These are phyloP conservation scores for Candida silvatica DNA, from an alignment of 805 yeast species.

Conservation along the genomic window DNA sequence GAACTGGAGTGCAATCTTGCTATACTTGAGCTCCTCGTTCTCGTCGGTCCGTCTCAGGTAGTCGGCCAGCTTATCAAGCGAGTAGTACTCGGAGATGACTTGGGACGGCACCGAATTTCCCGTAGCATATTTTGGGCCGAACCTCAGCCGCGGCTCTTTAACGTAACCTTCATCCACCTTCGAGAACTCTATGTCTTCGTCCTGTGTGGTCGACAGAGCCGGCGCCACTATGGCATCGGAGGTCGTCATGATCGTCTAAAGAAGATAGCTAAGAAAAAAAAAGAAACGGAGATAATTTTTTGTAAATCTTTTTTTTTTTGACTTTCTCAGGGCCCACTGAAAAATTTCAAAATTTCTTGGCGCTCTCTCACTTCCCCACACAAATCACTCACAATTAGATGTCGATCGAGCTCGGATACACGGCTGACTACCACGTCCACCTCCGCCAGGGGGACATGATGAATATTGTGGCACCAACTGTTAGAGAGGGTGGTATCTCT, in stretches of 20 bases:
- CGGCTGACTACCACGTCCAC: conserved; percentile 95
- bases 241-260: too few relatives aligned
- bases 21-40: conserved; percentile 23
- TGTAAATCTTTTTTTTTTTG: neutral
- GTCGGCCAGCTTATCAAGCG: conserved; percentile 25
- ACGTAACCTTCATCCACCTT: conserved; percentile 17
- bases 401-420: conserved; percentile 47
- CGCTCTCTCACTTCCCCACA: too few relatives aligned
- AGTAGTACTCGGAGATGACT: conserved; percentile 44
- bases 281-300: neutral
- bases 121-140: conserved; percentile 22
- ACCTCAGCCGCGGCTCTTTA: conserved; percentile 13
- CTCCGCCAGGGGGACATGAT: conserved; percentile 92
- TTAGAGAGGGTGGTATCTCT: conserved; percentile 83
- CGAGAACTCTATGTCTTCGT: conserved; percentile 47
- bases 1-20: conserved; percentile 73
- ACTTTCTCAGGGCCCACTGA: conserved; percentile 1
- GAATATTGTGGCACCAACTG: conserved; percentile 84
- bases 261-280: too few relatives aligned
- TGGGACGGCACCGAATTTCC: conserved; percentile 14
- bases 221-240: conserved; percentile 37
- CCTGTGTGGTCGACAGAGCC: conserved; percentile 65
- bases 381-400: conserved; percentile 1
- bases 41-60: conserved; percentile 20
- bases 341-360: neutral